phyloP scores from a whole-genome alignment of 345 rosid species.

The Citrus inodora region DNA sequence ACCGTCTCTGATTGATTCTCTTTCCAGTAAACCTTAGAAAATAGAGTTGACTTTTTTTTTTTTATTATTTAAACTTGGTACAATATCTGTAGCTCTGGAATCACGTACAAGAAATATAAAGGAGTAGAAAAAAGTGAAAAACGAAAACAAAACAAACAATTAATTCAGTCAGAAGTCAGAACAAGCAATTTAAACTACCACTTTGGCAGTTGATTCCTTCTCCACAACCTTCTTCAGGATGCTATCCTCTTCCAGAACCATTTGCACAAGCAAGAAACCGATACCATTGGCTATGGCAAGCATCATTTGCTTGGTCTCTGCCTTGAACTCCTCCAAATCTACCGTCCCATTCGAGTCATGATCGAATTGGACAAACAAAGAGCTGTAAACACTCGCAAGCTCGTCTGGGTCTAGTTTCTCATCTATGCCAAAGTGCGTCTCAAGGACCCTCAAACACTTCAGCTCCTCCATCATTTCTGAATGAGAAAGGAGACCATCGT shows the following conservation, averaged over 20 bases:
- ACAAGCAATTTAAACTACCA: background rate
- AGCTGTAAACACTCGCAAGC: conserved; percentile 19
- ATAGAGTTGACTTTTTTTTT: background rate
- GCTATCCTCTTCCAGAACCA: conserved; percentile 47
- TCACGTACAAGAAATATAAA: background rate
- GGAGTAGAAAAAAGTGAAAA: too few relatives aligned
- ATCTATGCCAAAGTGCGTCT: conserved; percentile 37
- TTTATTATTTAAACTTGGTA: background rate
- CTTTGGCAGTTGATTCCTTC: conserved; percentile 24
- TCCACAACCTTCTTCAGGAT: conserved; percentile 46
- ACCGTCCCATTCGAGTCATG: conserved; percentile 35
- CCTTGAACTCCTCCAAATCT: conserved; percentile 45
- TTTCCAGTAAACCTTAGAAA: background rate
- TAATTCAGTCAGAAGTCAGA: background rate
- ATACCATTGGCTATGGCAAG: conserved; percentile 46
- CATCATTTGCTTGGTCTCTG: conserved; percentile 44
- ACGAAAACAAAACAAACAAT: background rate
- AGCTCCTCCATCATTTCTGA: conserved; percentile 44
- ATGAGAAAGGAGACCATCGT: conserved; percentile 38
- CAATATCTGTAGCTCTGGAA: background rate
- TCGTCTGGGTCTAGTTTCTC: conserved; percentile 27
- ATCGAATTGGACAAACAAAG: conserved; percentile 34
- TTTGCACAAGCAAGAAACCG: conserved; percentile 48
- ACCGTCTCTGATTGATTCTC: background rate
- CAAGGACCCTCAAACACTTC: conserved; percentile 36